Base-by-base conservation (phyloP, 805 yeast genomes). In the Ogataea nitratoaversa region DNA sequence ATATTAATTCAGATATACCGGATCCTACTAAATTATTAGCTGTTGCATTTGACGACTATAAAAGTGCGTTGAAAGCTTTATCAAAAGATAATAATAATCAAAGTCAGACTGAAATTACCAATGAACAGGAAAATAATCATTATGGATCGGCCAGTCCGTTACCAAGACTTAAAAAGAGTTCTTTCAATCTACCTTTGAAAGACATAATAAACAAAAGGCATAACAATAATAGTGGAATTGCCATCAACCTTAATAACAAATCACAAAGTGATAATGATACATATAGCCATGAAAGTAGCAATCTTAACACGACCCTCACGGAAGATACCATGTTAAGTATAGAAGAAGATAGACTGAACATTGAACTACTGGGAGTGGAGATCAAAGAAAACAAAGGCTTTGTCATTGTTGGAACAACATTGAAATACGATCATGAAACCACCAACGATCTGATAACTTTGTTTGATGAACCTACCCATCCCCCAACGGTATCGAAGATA, bases 21-120 rank as follows among this genome's bases (percentile, higher is more conserved):
- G 53, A 53, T 31, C 47, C 56, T 4, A 38, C 51, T 12, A 45
- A 44, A 27, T 36, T 55, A 11, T 36, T 55, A 5, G 43, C 41
- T 19, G 42, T 46, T 17, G 60, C 60, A 5, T 55, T 53, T 34
- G 54, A 53, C 29, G 56, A 55, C 31, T 55, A 53, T 34, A 44
- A 49, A 34, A 42, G 34, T 13, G 57, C 55, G 19, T 38, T 49
- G 14, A 40, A 46, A 28, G 37, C 49, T 14, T 40, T 34, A 25
- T 17, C 30, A 18, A 22, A 24, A 19, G 22, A 23, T 13, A 20
- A 20, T 5, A 20, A 32, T 11, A 14, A 8, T 22, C 8, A 18
- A 9, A 11, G 19, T 27, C 14, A 8, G 11, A 9, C 29, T 23
- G n/a, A n/a, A n/a, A n/a, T n/a, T n/a, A n/a, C n/a, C n/a, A n/a